Conservation (phyloP, 768 basidiomycete species). For the Boletus huronensis region DNA sequence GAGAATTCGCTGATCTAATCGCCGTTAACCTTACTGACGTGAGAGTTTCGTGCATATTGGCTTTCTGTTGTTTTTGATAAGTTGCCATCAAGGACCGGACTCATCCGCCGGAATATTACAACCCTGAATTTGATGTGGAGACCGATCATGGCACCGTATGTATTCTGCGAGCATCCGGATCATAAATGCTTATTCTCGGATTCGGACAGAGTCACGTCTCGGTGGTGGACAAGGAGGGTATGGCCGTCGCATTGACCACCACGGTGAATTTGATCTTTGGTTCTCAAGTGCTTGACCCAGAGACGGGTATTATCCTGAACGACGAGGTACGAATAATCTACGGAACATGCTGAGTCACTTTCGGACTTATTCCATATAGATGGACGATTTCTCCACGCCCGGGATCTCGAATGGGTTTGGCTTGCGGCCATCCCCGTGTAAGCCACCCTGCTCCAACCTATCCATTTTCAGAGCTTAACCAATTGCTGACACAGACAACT, state of each 20-base stretch:
- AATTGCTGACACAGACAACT: conserved; percentile 59
- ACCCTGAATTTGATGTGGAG: conserved; percentile 73
- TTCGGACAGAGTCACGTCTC: conserved; percentile 78
- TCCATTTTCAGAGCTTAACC: neutral
- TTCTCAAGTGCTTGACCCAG: conserved; percentile 78
- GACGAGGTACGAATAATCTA: conserved; percentile 57
- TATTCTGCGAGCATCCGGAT: neutral
- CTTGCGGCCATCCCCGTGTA: conserved; percentile 77
- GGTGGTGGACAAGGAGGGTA: conserved; percentile 77
- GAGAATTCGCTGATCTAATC: conserved; percentile 60
- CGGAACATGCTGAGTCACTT: neutral
- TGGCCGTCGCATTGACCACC: conserved; percentile 83
- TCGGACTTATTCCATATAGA: conserved; percentile 36
- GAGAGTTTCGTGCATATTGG: conserved; percentile 25
- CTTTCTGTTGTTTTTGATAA: conserved; percentile 2
- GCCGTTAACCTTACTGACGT: conserved; percentile 81
- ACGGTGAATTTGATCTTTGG: conserved; percentile 92
- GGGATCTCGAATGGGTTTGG: conserved; percentile 83
- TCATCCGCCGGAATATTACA: conserved; percentile 79
- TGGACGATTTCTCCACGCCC: conserved; percentile 92
- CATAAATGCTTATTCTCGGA: conserved; percentile 3
- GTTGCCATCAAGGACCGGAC: conserved; percentile 60
- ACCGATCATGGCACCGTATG: conserved; percentile 79
- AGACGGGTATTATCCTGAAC: conserved; percentile 87
- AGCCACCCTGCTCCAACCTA: conserved; percentile 14